Conservation (phyloP, 179 eudicot species). For the Gypsophila paniculata region DNA sequence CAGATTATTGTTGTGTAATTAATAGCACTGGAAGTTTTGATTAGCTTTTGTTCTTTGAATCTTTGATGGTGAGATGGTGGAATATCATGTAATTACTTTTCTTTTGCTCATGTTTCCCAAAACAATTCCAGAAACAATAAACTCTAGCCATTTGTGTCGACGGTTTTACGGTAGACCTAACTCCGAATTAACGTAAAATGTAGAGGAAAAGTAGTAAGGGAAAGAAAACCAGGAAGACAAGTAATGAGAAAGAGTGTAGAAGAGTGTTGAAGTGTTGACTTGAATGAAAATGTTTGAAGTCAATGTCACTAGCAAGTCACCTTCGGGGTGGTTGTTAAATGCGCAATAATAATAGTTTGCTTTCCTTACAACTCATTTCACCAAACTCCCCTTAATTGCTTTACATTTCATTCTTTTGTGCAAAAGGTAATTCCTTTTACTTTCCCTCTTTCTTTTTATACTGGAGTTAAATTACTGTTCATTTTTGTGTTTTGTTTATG, state of each 20-base stretch:
- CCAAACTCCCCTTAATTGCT: background rate
- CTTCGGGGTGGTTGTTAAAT: background rate
- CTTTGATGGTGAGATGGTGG: background rate
- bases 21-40: background rate
- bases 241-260: background rate
- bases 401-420: background rate
- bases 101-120: background rate
- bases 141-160: no score
- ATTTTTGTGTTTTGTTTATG: background rate
- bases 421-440: background rate
- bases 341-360: conserved; percentile 7
- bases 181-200: no score
- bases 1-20: background rate
- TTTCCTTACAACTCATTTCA: conserved; percentile 7
- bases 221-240: no score
- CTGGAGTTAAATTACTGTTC: background rate
- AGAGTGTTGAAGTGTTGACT: background rate
- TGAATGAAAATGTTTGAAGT: background rate
- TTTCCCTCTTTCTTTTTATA: background rate
- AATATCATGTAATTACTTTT: background rate
- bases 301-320: no score
- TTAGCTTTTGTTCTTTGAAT: background rate
- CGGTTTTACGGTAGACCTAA: no score
- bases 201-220: no score
- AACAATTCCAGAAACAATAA: no score